Conservation (phyloP, 352 stramenopile species). For the Pythium guiyangense region DNA sequence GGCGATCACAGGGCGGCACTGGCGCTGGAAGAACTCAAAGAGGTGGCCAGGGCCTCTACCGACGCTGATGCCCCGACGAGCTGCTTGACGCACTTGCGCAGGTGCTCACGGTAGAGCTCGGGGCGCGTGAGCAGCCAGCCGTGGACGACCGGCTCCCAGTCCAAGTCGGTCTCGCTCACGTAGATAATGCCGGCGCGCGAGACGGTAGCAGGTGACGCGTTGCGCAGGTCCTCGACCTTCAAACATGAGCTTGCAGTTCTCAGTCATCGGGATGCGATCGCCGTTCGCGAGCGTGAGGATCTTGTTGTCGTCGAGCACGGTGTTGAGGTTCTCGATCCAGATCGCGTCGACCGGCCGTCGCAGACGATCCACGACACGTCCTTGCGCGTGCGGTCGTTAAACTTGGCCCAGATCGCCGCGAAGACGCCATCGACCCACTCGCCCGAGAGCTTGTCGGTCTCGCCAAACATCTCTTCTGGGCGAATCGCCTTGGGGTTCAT, state of each 20-base stretch:
- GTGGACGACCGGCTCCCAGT: conserved; percentile 68
- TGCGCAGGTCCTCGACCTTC: conserved; percentile 90
- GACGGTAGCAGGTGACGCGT: conserved; percentile 90
- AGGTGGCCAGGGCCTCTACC: conserved; percentile 2
- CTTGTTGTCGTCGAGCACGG: conserved; percentile 94
- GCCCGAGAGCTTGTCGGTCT: conserved; percentile 70
- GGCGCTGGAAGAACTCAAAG: conserved; percentile 14
- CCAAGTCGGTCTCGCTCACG: conserved; percentile 75
- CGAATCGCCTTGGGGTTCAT: conserved; percentile 85
- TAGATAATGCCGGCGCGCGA: conserved; percentile 91
- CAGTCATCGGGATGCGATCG: conserved; percentile 89
- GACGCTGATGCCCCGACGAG: conserved; percentile 30
- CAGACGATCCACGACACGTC: conserved; percentile 91
- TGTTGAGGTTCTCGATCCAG: conserved; percentile 96
- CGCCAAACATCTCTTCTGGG: conserved; percentile 77
- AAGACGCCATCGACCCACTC: conserved; percentile 81
- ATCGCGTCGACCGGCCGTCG: conserved; percentile 92
- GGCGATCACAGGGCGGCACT: conserved; percentile 67
- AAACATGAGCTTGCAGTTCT: conserved; percentile 90
- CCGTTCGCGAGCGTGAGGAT: conserved; percentile 91
- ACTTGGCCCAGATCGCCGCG: conserved; percentile 83
- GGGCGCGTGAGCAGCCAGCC: conserved; percentile 51
- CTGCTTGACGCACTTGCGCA: conserved; percentile 36
- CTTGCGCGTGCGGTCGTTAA: conserved; percentile 77
- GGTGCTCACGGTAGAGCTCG: conserved; percentile 39